These are phyloP conservation scores for Hemisphaericaspora nanyangensis DNA, from an alignment of 805 yeast genomes.

Conservation along the genomic window DNA sequence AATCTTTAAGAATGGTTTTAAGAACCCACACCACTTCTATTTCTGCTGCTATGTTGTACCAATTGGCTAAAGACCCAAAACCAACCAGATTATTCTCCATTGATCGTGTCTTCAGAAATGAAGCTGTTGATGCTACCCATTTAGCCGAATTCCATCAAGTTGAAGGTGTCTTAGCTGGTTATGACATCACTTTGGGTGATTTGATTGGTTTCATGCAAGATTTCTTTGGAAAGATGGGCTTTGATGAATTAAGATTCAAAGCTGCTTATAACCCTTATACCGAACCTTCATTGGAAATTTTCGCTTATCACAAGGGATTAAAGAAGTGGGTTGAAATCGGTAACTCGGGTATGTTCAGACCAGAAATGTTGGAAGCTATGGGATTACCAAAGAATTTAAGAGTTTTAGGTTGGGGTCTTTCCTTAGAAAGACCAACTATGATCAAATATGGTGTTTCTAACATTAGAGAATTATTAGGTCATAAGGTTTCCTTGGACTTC, in stretches of 20 bases:
- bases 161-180: constrained; percentile 98
- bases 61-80: constrained; percentile 81
- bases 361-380: constrained; percentile 98
- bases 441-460: constrained; percentile 94
- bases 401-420: constrained; percentile 96
- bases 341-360: constrained; percentile 99
- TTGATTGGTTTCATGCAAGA: constrained; percentile 97
- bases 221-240: constrained; percentile 97
- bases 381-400: constrained; percentile 93
- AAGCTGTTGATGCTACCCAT: constrained; percentile 99
- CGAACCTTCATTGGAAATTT: constrained; percentile 97
- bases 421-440: constrained; percentile 98
- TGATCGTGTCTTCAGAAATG: constrained; percentile 98
- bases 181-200: constrained; percentile 90
- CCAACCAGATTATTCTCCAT: constrained; percentile 92
- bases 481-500: constrained; percentile 91
- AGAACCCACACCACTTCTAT: constrained; percentile 98
- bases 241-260: constrained; percentile 89
- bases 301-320: constrained; percentile 92
- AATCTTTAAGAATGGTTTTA: constrained; percentile 84
- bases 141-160: constrained; percentile 99
- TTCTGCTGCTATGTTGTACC: constrained; percentile 81
- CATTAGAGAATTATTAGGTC: constrained; percentile 95
- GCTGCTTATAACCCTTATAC: constrained; percentile 99
- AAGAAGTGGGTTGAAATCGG: constrained; percentile 99